Evolutionary conservation across 768 basidiomycete species (phyloP).

Genomic region (Xanthoconium purpureum): DNA sequence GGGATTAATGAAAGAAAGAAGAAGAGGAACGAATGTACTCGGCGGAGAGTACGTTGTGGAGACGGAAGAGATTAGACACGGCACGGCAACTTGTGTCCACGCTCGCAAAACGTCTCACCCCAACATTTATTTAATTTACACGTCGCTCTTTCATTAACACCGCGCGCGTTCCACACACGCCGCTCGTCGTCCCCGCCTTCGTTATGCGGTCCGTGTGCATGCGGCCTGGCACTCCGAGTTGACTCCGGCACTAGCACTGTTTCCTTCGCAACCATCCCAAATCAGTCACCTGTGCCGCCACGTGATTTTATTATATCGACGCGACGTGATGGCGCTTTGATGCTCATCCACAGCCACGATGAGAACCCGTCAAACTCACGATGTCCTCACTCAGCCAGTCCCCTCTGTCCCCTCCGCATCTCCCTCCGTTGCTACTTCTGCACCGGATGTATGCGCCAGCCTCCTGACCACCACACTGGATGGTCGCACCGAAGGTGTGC

Average conservation of each 20-base stretch:
- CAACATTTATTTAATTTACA: slow-evolving; percentile 2
- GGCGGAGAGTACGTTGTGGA: slow-evolving; percentile 12
- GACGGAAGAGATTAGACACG: slow-evolving; percentile 18
- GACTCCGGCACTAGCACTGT: background rate
- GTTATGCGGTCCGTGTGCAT: background rate
- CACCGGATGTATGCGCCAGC: slow-evolving; percentile 64
- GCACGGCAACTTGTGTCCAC: slow-evolving; percentile 13
- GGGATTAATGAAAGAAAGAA: slow-evolving; percentile 9
- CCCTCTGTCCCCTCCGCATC: slow-evolving; percentile 24
- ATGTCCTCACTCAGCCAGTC: slow-evolving; percentile 30
- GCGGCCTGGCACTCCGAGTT: slow-evolving; percentile 2
- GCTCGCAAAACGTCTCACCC: background rate
- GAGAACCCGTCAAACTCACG: slow-evolving; percentile 15
- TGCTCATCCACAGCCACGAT: slow-evolving; percentile 14
- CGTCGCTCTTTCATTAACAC: slow-evolving; percentile 3
- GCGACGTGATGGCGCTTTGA: slow-evolving; percentile 2
- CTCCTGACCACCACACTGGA: slow-evolving; percentile 54
- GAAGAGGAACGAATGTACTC: background rate
- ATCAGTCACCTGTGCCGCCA: background rate
- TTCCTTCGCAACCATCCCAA: slow-evolving; percentile 12
- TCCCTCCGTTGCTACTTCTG: slow-evolving; percentile 2
- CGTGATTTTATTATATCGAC: slow-evolving; percentile 12
- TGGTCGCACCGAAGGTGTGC: slow-evolving; percentile 65
- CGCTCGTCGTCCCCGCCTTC: slow-evolving; percentile 10
- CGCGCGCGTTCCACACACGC: background rate